Conservation (phyloP, 2,329 filamentous ascomycete species). For the Fusarium lyarnte region DNA sequence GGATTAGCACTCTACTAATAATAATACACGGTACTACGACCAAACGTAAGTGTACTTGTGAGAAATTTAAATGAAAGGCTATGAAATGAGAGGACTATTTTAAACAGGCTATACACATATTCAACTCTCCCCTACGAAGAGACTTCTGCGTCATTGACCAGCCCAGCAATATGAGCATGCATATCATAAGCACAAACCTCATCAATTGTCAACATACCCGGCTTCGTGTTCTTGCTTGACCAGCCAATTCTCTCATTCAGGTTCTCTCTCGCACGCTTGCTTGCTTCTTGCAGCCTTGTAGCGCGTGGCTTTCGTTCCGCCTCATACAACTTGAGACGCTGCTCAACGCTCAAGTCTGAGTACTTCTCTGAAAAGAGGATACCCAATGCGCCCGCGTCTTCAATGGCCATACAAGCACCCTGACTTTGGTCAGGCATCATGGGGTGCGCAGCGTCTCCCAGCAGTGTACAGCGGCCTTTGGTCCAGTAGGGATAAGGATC, state of each 20-base stretch:
- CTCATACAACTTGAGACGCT: slow-evolving; percentile 10
- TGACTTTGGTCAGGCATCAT: slow-evolving; percentile 27
- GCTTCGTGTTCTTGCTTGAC: slow-evolving; percentile 55
- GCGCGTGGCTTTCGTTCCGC: slow-evolving; percentile 5
- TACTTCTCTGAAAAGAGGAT: slow-evolving; percentile 2
- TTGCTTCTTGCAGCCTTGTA: slow-evolving; percentile 11
- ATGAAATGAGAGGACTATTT: not conserved
- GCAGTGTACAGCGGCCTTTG: slow-evolving; percentile 10
- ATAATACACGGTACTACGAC: rapidly evolving
- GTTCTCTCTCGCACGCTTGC: slow-evolving; percentile 17
- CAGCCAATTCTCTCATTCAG: slow-evolving; percentile 15
- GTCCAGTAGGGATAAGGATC: slow-evolving; percentile 26
- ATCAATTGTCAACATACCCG: slow-evolving; percentile 68
- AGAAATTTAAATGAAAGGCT: not conserved
- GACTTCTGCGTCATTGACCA: not conserved
- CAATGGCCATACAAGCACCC: slow-evolving; percentile 8
- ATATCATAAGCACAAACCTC: slow-evolving; percentile 67
- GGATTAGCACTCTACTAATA: slow-evolving; percentile 3
- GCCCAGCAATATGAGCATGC: slow-evolving; percentile 36
- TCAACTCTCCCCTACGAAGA: not conserved
- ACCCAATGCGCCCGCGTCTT: slow-evolving; percentile 1
- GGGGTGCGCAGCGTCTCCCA: slow-evolving; percentile 26
- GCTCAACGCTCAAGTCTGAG: not conserved
- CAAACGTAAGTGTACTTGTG: too few species aligned
- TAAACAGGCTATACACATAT: not conserved